Conservation (phyloP, 176 grass and related monocot genomes). For the Hsuehochloa calcarea region DNA sequence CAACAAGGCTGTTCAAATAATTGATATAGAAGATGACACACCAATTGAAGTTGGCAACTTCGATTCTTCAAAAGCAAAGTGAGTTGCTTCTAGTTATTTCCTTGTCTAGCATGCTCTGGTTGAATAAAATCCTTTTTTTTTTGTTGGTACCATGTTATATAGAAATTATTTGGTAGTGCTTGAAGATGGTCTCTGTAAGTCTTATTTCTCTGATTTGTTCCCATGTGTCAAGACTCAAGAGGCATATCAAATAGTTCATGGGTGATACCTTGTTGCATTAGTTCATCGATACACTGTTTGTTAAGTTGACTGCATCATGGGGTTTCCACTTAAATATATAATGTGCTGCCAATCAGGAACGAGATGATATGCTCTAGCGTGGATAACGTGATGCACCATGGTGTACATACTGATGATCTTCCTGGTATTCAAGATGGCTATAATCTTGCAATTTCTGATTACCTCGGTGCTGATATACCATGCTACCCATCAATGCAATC, state of each 20-base stretch:
- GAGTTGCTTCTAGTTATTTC: slow-evolving; percentile 39
- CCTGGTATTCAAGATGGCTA: slow-evolving; percentile 69
- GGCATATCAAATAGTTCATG: not conserved
- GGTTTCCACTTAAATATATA: slow-evolving; percentile 7
- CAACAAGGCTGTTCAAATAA: slow-evolving; percentile 67
- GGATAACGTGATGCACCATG: slow-evolving; percentile 60
- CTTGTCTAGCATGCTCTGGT: not conserved
- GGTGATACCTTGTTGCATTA: not conserved
- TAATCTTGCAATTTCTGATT: slow-evolving; percentile 73
- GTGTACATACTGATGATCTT: slow-evolving; percentile 51
- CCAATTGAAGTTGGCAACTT: slow-evolving; percentile 45
- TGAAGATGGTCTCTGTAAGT: not conserved
- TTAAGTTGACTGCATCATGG: not conserved
- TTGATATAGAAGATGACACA: slow-evolving; percentile 60
- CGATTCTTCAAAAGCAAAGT: slow-evolving; percentile 68
- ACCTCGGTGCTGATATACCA: slow-evolving; percentile 64
- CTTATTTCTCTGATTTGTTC: not conserved
- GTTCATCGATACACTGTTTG: slow-evolving; percentile 1
- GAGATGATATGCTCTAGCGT: slow-evolving; percentile 59
- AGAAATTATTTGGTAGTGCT: slow-evolving; percentile 1
- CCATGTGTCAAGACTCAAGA: slow-evolving; percentile 28
- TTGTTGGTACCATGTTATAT: not conserved
- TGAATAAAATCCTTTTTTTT: not conserved
- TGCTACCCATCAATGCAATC: slow-evolving; percentile 65
- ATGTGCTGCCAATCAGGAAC: slow-evolving; percentile 31